Evolutionary conservation across 176 grass and related monocot species (phyloP).

Genomic region (Miscanthus lutarioriparius): DNA sequence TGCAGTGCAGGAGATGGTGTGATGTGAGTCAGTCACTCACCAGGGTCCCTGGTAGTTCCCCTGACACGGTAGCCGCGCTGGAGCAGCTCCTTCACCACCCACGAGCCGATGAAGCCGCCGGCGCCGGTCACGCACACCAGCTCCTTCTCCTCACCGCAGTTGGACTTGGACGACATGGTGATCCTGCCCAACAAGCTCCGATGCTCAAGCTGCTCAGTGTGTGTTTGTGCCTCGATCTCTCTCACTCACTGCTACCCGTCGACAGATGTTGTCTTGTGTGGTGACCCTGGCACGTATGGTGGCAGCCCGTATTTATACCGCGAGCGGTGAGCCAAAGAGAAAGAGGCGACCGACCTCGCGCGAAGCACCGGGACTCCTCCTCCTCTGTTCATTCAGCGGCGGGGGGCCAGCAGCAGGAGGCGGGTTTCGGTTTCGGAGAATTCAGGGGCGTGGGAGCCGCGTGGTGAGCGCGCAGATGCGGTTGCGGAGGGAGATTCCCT

Average conservation of each 20-base stretch:
- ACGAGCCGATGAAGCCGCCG: constrained; percentile 50
- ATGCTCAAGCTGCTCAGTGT: background rate
- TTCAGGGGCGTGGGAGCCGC: background rate
- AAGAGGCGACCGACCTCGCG: background rate
- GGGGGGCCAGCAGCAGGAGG: background rate
- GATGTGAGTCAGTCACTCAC: background rate
- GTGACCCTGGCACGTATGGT: background rate
- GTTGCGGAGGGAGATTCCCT: background rate
- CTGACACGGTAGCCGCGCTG: constrained; percentile 47
- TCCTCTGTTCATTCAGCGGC: background rate
- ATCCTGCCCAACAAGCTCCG: background rate
- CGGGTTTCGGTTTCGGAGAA: background rate
- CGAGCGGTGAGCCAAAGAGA: too few species aligned
- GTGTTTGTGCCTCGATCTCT: background rate
- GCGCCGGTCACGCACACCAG: constrained; percentile 56
- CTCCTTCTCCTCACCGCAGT: background rate
- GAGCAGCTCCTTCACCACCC: constrained; percentile 58
- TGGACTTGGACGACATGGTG: constrained; percentile 19
- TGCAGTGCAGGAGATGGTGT: background rate
- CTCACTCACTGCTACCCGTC: background rate
- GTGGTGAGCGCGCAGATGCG: background rate
- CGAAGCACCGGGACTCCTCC: background rate
- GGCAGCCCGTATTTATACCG: constrained; percentile 7
- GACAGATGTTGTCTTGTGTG: background rate
- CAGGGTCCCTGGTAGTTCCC: constrained; percentile 49